A percentile compares a stretch with the other conserved stretches of the same genome.
Evolutionary conservation across 2,329 filamentous ascomycete species (phyloP).

Genomic region (Rutstroemia sp.): DNA sequence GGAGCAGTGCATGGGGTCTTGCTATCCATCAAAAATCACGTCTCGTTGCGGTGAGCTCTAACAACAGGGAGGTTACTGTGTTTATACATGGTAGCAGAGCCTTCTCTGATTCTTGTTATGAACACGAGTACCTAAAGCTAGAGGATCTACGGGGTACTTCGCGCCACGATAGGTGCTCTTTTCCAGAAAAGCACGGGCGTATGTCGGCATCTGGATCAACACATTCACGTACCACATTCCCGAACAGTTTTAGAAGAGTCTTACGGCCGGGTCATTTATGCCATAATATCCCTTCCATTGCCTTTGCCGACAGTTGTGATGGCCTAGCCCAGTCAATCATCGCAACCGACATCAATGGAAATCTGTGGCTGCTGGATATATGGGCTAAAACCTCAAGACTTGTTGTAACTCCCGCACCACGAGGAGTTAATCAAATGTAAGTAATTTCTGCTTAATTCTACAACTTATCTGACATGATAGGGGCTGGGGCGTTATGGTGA

Average conservation of each 20-base stretch:
- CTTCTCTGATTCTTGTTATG: background rate
- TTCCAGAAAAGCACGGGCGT: background rate
- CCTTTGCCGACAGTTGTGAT: conserved; percentile 18
- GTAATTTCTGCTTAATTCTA: background rate
- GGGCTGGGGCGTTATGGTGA: conserved; percentile 25
- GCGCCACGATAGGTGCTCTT: background rate
- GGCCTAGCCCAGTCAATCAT: conserved; percentile 20
- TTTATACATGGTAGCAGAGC: conserved; percentile 29
- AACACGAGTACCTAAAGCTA: background rate
- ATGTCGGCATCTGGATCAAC: background rate
- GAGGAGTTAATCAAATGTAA: background rate
- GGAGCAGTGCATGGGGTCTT: conserved; percentile 78
- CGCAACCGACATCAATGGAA: conserved; percentile 24
- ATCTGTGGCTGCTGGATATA: conserved; percentile 8
- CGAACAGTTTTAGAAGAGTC: conserved; percentile 11
- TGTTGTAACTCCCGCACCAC: no score
- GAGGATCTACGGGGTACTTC: no score
- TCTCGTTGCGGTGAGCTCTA: conserved; percentile 79
- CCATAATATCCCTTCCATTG: conserved; percentile 26
- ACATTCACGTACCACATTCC: background rate
- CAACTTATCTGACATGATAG: conserved; percentile 1
- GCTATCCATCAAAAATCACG: conserved; percentile 50
- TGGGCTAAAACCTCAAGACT: background rate
- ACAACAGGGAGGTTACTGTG: conserved; percentile 51
- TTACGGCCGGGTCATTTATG: conserved; percentile 6